Evolutionary conservation across 2,329 filamentous ascomycete genomes (phyloP), one percentile per base, ranked within the genome.

Genomic region (Parafenestella ontariensis): DNA sequence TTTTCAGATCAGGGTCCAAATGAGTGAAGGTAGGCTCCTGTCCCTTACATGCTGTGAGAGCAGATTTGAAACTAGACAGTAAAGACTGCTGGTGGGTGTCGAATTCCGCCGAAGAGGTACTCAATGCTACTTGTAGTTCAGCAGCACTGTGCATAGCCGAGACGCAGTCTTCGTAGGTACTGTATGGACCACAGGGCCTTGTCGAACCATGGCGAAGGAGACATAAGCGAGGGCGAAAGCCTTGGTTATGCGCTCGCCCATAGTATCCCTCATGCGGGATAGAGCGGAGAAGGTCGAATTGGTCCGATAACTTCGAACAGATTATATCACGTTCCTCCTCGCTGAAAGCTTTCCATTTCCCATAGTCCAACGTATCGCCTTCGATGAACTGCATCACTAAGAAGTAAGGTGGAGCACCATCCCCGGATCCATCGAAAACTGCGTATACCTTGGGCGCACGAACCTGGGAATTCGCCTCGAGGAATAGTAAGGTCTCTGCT

Each of bases 361-460:
- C 7, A 18, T 4, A 2, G 15, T 18, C 23, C 15, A 34, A n/a
- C 13, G 8, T 34, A 3, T 46, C 33, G 23, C 49, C 42, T 34
- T 51, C 41, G 10, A 51, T 46, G 11, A 3, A 51, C 11, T 51
- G 41, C 13, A 21, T 37, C 15, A 51, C 28, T 17, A 45, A 3
- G 41, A 31, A 46, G 41, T 45, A 24, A 6, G 3, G 13, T n/a
- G 31, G 31, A 34, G 9, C 13, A 17, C 2, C 6, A 6, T n/a
- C 0, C 3, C 18, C n/a, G 11, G 26, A 10, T 3, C 17, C 15
- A 34, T 18, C 26, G 21, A 50, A 44, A 18, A 18, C 33, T 7
- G 28, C 29, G 34, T 51, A 51, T 8, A 51, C 21, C 26, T 45
- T 40, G 5, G 48, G 48, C 13, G 28, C n/a, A 10, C 48, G 48